Evolutionary conservation across 345 rosid species (phyloP), one percentile per base, ranked within the genome.

Genomic region (Populus pruinosa): DNA sequence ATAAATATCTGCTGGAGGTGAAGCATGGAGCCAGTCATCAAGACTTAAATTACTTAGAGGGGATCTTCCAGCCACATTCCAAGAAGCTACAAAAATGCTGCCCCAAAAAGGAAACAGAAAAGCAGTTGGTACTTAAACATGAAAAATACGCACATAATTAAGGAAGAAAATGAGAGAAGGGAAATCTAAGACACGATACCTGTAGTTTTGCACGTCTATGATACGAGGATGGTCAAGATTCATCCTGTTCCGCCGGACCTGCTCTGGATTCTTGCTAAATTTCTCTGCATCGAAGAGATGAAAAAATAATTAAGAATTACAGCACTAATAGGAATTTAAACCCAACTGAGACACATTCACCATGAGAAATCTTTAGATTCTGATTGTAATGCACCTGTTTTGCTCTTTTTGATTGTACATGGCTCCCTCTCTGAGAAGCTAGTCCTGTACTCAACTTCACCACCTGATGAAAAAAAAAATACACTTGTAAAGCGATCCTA

Each of bases 1-100:
- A 71, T 96, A 96, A 72, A 96, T 93, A 82, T 96, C 99, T 16
- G 98, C 99, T 49, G 99, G 94, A 74, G 97, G 90, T n/a, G 99
- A 87, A 8, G 98, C 87, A 70, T 91, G 99, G 82, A 96, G 93
- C 99, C 97, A 96, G 65, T 96, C 98, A 23, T 93, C 95, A 2
- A 93, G 90, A 87, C 89, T 92, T 87, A 96, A 84, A 82, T 96
- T 90, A 50, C 87, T 82, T 1, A 93, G 88, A 63, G 98, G 99
- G 33, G 99, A 89, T 86, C 92, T 93, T 83, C 98, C 99, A 49
- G 90, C 99, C 27, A 96, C 99, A 83, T 96, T 96, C 99, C 99
- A 96, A 47, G 97, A 87, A 80, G 93, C 96, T 68, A 90, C 96
- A 70, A 96, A 96, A 83, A 96, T 82, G 73, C 98, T 93, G 96